These are phyloP conservation scores for Areca catechu DNA, from an alignment of 176 grass and related monocot genomes.

Conservation along the genomic window DNA sequence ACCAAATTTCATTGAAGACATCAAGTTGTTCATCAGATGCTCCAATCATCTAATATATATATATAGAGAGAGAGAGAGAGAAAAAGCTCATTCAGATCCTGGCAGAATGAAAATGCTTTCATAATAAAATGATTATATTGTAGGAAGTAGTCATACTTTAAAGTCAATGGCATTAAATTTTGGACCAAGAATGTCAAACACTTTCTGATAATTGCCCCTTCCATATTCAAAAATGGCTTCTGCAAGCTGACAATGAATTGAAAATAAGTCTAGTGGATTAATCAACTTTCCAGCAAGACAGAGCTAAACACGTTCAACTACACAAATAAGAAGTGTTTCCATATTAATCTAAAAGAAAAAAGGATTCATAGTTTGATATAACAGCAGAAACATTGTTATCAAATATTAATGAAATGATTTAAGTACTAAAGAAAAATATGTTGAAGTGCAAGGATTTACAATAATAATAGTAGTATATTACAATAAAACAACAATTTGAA, in stretches of 20 bases:
- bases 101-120: too few relatives aligned
- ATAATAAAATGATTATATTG: not conserved
- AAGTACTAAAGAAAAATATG: too few relatives aligned
- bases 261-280: not conserved
- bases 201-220: slow-evolving; percentile 41
- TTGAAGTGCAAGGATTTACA: too few relatives aligned
- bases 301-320: too few relatives aligned
- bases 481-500: too few relatives aligned
- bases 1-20: slow-evolving; percentile 79
- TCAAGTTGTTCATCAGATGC: slow-evolving; percentile 81
- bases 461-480: too few relatives aligned
- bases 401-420: too few relatives aligned
- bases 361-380: too few relatives aligned
- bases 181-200: slow-evolving; percentile 48
- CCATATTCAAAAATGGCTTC: slow-evolving; percentile 63
- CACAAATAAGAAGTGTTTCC: too few relatives aligned
- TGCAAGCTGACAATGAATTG: slow-evolving; percentile 34
- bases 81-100: too few relatives aligned
- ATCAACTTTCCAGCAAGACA: not conserved
- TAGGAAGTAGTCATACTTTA: slow-evolving; percentile 33
- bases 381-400: too few relatives aligned
- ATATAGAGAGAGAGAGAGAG: not conserved
- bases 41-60: slow-evolving; percentile 54
- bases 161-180: slow-evolving; percentile 42
- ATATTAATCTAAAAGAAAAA: too few relatives aligned